phyloP scores from a whole-genome alignment of 805 yeast species.

The Candida xiaguanensis region DNA sequence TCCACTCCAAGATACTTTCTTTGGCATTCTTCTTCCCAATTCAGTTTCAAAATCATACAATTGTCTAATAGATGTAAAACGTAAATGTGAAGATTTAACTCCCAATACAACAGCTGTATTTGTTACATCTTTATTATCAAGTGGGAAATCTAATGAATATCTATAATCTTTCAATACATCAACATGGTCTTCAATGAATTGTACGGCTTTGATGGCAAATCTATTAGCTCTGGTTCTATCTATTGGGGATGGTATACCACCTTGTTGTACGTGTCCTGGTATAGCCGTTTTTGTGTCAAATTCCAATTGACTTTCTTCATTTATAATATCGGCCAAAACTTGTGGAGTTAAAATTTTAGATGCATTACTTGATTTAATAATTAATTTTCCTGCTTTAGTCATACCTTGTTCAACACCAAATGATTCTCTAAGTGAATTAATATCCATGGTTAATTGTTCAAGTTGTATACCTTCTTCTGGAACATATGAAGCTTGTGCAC shows the following conservation, averaged over 20 bases:
- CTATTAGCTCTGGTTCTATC: slow-evolving; percentile 89
- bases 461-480: slow-evolving; percentile 82
- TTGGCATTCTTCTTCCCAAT: slow-evolving; percentile 78
- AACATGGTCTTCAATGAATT: slow-evolving; percentile 66
- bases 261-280: slow-evolving; percentile 98
- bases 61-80: slow-evolving; percentile 67
- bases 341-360: slow-evolving; percentile 80
- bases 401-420: slow-evolving; percentile 75
- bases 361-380: slow-evolving; percentile 81
- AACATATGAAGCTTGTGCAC: slow-evolving; percentile 86
- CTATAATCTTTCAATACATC: slow-evolving; percentile 20
- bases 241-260: slow-evolving; percentile 90
- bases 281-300: slow-evolving; percentile 93
- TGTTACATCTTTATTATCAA: slow-evolving; percentile 27
- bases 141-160: slow-evolving; percentile 28
- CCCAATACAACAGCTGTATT: slow-evolving; percentile 81
- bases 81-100: slow-evolving; percentile 70
- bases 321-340: slow-evolving; percentile 77
- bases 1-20: slow-evolving; percentile 76
- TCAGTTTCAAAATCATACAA: slow-evolving; percentile 89
- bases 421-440: slow-evolving; percentile 61
- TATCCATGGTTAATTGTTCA: slow-evolving; percentile 69
- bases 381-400: slow-evolving; percentile 77
- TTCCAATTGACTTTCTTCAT: slow-evolving; percentile 68
- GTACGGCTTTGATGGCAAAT: slow-evolving; percentile 84